Conservation (phyloP, 495 filamentous ascomycete genomes). For the Apiosordaria backusii region DNA sequence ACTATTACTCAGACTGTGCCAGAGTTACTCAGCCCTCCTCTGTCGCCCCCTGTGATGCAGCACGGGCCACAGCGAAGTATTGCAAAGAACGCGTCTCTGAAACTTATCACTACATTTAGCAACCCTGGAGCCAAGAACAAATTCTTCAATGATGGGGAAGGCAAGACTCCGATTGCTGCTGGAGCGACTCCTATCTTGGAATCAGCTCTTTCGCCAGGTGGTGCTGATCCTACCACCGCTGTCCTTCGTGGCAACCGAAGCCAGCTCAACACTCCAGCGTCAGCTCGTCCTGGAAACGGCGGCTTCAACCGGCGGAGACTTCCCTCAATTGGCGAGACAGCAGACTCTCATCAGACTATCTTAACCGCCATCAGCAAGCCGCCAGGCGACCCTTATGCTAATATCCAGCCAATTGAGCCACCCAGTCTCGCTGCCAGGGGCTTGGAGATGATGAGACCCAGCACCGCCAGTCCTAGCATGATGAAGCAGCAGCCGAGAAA, state of each 20-base stretch:
- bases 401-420: slow-evolving; percentile 18
- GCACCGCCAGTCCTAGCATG: slow-evolving; percentile 51
- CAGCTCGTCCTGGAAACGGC: slow-evolving; percentile 65
- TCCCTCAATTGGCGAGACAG: slow-evolving; percentile 76
- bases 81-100: slow-evolving; percentile 79
- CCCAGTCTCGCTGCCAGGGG: slow-evolving; percentile 10
- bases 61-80: slow-evolving; percentile 55
- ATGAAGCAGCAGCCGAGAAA: slow-evolving; percentile 35
- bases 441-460: slow-evolving; percentile 36
- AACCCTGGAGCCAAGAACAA: slow-evolving; percentile 56
- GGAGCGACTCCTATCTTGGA: slow-evolving; percentile 89
- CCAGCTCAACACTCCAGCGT: slow-evolving; percentile 61
- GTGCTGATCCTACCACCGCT: slow-evolving; percentile 59
- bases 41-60: slow-evolving; percentile 49
- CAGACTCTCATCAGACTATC: slow-evolving; percentile 35
- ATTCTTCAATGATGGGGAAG: slow-evolving; percentile 67
- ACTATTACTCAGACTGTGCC: slow-evolving; percentile 45
- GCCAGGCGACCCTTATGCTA: slow-evolving; percentile 22
- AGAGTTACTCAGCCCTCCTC: slow-evolving; percentile 56
- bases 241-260: slow-evolving; percentile 60
- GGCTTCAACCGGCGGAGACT: slow-evolving; percentile 63
- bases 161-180: slow-evolving; percentile 71
- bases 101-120: slow-evolving; percentile 87
- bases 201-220: slow-evolving; percentile 76
- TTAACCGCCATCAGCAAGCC: slow-evolving; percentile 27